Conservation (phyloP, 306 rosid genomes). For the Trifolium subterraneum region DNA sequence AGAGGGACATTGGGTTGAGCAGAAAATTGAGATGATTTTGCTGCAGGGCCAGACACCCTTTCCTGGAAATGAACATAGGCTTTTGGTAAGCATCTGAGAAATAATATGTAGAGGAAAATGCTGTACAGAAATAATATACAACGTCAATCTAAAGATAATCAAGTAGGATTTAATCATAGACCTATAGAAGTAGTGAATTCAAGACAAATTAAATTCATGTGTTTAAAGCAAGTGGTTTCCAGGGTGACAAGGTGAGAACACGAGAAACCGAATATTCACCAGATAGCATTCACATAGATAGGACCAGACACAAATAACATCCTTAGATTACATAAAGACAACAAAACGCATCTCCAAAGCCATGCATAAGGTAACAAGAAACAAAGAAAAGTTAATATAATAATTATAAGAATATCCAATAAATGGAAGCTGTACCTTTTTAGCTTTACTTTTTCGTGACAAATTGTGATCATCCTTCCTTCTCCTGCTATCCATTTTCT, state of each 20-base stretch:
- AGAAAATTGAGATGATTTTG: constrained; percentile 74
- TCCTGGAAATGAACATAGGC: constrained; percentile 58
- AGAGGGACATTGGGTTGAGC: constrained; percentile 75
- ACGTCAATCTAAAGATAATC: constrained; percentile 30
- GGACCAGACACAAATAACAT: constrained; percentile 16
- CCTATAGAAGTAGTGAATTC: background rate
- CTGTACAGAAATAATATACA: too few species aligned
- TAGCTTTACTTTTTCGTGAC: constrained; percentile 82
- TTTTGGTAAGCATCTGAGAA: constrained; percentile 35
- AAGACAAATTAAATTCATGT: constrained; percentile 19
- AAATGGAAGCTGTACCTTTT: constrained; percentile 63
- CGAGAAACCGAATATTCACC: constrained; percentile 7
- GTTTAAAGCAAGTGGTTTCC: background rate
- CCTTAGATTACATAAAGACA: constrained; percentile 14
- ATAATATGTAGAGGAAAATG: constrained; percentile 14
- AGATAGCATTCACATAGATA: constrained; percentile 8
- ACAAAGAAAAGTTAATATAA: background rate
- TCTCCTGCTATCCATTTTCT: constrained; percentile 96
- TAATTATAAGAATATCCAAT: background rate
- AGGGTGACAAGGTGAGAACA: constrained; percentile 1
- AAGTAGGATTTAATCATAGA: constrained; percentile 14
- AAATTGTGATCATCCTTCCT: constrained; percentile 91
- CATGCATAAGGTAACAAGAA: constrained; percentile 20
- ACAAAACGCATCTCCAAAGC: constrained; percentile 4
- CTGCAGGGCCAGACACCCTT: constrained; percentile 78